phyloP scores from a whole-genome alignment of 148 eudicot species.

The Oxyria digyna region DNA sequence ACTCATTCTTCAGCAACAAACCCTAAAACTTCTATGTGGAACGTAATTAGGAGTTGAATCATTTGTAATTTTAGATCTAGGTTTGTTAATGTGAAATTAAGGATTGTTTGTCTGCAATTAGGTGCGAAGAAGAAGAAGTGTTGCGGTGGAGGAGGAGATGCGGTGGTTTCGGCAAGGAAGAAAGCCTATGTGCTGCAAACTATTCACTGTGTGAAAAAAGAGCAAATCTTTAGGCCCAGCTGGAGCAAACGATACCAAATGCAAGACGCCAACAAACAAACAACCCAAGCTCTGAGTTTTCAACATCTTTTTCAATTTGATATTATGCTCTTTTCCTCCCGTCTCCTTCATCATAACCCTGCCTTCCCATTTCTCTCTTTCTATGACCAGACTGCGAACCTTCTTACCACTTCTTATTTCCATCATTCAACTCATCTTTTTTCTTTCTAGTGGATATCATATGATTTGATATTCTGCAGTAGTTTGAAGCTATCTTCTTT shows the following conservation, averaged over 20 bases:
- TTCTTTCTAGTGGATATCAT: not conserved
- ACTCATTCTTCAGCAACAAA: too few species aligned
- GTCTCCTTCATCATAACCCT: not conserved
- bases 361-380: not conserved
- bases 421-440: too few species aligned
- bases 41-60: too few species aligned
- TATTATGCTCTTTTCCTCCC: conserved; percentile 1
- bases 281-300: not conserved
- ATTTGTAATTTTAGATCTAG: too few species aligned
- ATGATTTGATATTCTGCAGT: not conserved
- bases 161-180: too few species aligned
- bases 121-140: too few species aligned
- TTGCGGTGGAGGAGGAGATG: too few species aligned
- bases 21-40: too few species aligned
- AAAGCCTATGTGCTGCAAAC: too few species aligned
- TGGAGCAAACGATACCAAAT: not conserved
- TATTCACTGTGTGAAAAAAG: not conserved
- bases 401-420: not conserved
- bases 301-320: not conserved
- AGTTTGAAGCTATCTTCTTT: not conserved
- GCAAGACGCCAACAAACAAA: not conserved
- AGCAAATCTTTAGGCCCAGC: not conserved
- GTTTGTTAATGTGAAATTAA: too few species aligned
- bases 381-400: not conserved
- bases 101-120: too few species aligned